Conservation (phyloP, 768 basidiomycete species). For the Dacryopinax spathularia region DNA sequence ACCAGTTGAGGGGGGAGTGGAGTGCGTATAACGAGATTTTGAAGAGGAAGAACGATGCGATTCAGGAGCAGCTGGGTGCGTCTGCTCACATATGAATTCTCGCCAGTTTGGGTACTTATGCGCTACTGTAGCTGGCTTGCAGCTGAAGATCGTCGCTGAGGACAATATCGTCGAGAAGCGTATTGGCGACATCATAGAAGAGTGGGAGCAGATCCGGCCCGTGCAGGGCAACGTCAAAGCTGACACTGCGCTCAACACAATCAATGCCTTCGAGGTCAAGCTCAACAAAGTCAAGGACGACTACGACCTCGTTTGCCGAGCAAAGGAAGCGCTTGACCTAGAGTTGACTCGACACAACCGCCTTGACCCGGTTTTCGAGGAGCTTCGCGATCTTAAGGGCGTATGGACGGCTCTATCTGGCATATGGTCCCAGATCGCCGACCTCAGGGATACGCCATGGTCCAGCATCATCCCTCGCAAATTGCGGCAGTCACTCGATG, state of each 20-base stretch:
- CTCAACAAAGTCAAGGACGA: conserved; percentile 82
- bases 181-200: conserved; percentile 74
- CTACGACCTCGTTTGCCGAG: conserved; percentile 86
- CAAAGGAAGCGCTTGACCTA: conserved; percentile 92
- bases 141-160: conserved; percentile 97
- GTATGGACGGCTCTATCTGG: conserved; percentile 98
- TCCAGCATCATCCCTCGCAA: conserved; percentile 88
- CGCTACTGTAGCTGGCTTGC: conserved; percentile 61
- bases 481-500: conserved; percentile 83
- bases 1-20: conserved; percentile 96
- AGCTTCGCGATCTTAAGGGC: conserved; percentile 87
- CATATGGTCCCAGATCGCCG: conserved; percentile 85
- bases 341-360: conserved; percentile 82
- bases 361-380: conserved; percentile 86
- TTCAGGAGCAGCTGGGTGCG: conserved; percentile 92
- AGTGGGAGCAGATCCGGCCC: conserved; percentile 94
- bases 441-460: conserved; percentile 81
- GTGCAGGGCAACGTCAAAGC: conserved; percentile 94
- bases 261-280: conserved; percentile 89
- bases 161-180: conserved; percentile 96
- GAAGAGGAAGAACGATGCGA: conserved; percentile 93
- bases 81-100: conserved; percentile 5
- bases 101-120: background rate
- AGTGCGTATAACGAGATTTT: conserved; percentile 95
- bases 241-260: conserved; percentile 89